Conservation (phyloP, 192 early-diverging fungal genomes). For the Geranomyces michiganensis region DNA sequence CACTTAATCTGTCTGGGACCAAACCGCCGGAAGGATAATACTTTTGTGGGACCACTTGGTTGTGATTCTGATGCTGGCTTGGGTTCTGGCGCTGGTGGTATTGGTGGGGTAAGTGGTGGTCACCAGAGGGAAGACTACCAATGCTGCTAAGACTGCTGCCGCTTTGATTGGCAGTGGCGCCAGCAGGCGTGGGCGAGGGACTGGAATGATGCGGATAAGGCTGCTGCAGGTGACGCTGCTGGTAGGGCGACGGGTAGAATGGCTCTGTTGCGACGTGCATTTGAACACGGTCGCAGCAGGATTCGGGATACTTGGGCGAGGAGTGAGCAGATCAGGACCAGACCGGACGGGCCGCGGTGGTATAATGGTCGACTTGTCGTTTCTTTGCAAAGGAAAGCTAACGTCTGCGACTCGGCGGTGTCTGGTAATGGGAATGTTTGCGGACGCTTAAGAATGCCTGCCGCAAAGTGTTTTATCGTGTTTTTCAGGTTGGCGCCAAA, state of each 20-base stretch:
- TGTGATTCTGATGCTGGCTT: no score
- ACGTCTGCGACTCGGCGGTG: no score
- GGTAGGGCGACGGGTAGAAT: conserved; percentile 11
- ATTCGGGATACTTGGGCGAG: no score
- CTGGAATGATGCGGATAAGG: background rate
- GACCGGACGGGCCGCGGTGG: no score
- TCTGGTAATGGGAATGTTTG: no score
- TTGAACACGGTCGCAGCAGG: background rate
- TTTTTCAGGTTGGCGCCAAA: no score
- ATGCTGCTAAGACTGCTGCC: conserved; percentile 2
- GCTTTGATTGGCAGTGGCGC: background rate
- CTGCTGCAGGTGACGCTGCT: conserved; percentile 10
- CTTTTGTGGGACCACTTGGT: no score
- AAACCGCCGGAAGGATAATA: background rate
- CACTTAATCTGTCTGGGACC: background rate
- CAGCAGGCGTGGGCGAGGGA: conserved; percentile 1
- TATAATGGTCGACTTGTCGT: no score
- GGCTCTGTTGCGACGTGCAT: conserved; percentile 20
- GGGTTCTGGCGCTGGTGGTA: background rate
- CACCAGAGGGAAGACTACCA: background rate
- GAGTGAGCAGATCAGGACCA: no score
- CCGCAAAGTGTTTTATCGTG: no score
- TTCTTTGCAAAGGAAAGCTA: no score
- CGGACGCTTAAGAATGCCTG: no score
- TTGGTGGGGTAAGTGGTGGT: background rate